phyloP scores from a whole-genome alignment of 2,329 filamentous ascomycete species.

The Thyridium curvatum region DNA sequence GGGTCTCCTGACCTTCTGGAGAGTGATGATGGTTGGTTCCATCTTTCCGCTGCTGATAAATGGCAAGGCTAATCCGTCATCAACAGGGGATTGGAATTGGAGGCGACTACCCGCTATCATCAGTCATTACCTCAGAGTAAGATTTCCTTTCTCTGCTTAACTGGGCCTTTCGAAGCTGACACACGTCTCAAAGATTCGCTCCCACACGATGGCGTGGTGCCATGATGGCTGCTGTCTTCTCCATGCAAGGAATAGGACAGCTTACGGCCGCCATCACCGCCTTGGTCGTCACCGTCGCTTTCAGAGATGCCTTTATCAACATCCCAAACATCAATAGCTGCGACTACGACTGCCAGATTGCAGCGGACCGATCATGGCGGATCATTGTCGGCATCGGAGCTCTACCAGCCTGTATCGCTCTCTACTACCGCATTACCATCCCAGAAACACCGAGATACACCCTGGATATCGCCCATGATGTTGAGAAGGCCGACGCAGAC shows the following conservation, averaged over 20 bases:
- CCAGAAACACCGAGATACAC: slow-evolving; percentile 74
- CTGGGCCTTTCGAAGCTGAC: neutral
- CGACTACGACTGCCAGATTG: slow-evolving; percentile 55
- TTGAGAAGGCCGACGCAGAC: slow-evolving; percentile 69
- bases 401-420: slow-evolving; percentile 67
- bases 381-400: slow-evolving; percentile 75
- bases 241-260: slow-evolving; percentile 81
- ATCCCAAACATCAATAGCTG: slow-evolving; percentile 42
- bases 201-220: slow-evolving; percentile 76
- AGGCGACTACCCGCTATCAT: slow-evolving; percentile 75
- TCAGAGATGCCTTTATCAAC: slow-evolving; percentile 44
- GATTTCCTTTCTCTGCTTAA: slow-evolving; percentile 10
- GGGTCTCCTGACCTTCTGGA: slow-evolving; percentile 65
- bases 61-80: neutral
- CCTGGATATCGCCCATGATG: slow-evolving; percentile 63
- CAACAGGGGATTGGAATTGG: slow-evolving; percentile 65
- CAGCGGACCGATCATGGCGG: slow-evolving; percentile 77
- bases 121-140: slow-evolving; percentile 73
- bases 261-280: slow-evolving; percentile 65
- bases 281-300: slow-evolving; percentile 60
- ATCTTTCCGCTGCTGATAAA: neutral
- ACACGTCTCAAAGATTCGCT: slow-evolving; percentile 57
- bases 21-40: slow-evolving; percentile 59
- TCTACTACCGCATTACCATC: slow-evolving; percentile 84
- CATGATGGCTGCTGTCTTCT: slow-evolving; percentile 80